A percentile compares a stretch with the other conserved stretches of the same genome.
These are phyloP conservation scores for Thermothelomyces thermophilus DNA, from an alignment of 2,329 filamentous ascomycete genomes.

Conservation along the genomic window DNA sequence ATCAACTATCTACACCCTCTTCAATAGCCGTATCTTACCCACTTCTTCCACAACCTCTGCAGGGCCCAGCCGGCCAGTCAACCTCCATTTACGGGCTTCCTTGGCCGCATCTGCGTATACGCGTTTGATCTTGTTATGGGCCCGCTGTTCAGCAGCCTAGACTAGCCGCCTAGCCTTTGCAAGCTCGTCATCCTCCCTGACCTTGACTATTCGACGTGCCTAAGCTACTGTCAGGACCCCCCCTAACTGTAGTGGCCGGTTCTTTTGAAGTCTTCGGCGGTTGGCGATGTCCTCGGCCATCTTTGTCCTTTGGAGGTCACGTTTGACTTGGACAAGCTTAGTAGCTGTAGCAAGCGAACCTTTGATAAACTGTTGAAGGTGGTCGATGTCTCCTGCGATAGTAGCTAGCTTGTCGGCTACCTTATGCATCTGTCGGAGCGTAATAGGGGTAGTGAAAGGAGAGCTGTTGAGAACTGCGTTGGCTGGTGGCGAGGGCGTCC, in stretches of 20 bases:
- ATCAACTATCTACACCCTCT: neutral
- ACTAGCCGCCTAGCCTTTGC: neutral
- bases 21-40: neutral
- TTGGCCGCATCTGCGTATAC: neutral
- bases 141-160: neutral
- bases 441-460: neutral
- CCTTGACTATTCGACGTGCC: neutral
- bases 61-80: neutral
- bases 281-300: neutral
- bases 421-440: neutral
- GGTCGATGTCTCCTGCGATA: neutral
- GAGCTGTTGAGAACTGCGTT: neutral
- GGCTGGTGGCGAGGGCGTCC: neutral
- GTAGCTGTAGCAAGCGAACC: neutral
- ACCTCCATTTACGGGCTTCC: constrained; percentile 1
- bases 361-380: neutral
- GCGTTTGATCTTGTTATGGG: neutral
- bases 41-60: neutral
- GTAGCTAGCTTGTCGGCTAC: neutral
- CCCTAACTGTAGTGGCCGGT: neutral
- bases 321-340: neutral
- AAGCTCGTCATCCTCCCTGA: neutral
- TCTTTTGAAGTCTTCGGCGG: neutral
- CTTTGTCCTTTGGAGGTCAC: neutral
- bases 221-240: neutral